Conservation (phyloP, 2,329 filamentous ascomycete genomes). For the Colletotrichum melonis region DNA sequence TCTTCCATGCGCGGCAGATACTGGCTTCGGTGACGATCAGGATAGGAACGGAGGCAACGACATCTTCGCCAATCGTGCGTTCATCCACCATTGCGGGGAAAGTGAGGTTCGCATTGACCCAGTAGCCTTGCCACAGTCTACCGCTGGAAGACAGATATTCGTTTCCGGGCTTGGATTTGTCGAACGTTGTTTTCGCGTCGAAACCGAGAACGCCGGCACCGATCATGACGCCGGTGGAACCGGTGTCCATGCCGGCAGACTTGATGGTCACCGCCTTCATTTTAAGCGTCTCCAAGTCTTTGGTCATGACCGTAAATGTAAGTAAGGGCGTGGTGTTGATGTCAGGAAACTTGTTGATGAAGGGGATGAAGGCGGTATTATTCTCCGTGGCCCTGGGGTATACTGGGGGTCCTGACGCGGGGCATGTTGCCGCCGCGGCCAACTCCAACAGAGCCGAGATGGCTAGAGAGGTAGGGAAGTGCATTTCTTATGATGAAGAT, state of each 20-base stretch:
- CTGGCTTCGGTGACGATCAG: slow-evolving; percentile 6
- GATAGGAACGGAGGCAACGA: background rate
- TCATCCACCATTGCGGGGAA: background rate
- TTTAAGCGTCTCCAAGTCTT: background rate
- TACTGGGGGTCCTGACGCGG: background rate
- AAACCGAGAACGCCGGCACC: slow-evolving; percentile 5
- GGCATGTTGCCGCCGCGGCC: background rate
- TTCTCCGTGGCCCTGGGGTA: background rate
- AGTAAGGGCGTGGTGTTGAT: background rate
- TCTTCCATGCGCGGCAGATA: background rate
- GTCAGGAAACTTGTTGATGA: slow-evolving; percentile 7
- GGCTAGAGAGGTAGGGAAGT: background rate
- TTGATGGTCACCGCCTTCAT: background rate
- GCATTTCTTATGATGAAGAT: background rate
- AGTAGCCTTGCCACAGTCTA: slow-evolving; percentile 7
- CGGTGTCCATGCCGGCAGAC: slow-evolving; percentile 20
- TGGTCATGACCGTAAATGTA: background rate
- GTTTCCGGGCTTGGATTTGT: slow-evolving; percentile 1
- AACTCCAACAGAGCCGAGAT: background rate
- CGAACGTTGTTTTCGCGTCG: background rate
- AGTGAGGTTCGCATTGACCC: background rate
- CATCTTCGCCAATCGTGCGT: background rate
- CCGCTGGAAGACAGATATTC: slow-evolving; percentile 13
- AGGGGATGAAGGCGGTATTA: slow-evolving; percentile 14
- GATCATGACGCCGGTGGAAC: slow-evolving; percentile 7